phyloP scores from a whole-genome alignment of 805 yeast genomes.

The Ascoidea rubescens region DNA sequence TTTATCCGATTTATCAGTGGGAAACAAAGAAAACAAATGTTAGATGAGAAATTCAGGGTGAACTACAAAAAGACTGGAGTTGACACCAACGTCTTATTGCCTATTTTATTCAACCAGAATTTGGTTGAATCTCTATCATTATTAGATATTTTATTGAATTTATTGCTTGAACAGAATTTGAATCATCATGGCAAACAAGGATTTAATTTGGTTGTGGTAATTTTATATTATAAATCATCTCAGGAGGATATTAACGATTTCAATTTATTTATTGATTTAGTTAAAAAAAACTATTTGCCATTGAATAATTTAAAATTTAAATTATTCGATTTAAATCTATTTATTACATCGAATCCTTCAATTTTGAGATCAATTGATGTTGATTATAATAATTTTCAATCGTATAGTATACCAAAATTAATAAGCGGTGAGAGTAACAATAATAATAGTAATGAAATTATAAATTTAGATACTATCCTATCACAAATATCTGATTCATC shows the following conservation, averaged over 20 bases:
- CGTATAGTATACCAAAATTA: not conserved
- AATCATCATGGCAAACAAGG: conserved; percentile 24
- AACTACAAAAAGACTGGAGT: conserved; percentile 22
- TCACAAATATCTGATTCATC: not conserved
- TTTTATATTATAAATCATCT: conserved; percentile 4
- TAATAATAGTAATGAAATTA: too few species aligned
- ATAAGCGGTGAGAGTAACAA: not conserved
- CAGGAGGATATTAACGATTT: not conserved
- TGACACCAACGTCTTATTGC: conserved; percentile 18
- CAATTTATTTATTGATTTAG: not conserved
- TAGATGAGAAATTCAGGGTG: conserved; percentile 25
- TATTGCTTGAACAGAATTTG: conserved; percentile 22
- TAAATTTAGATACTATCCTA: not conserved
- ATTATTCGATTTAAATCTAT: too few species aligned
- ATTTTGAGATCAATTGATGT: not conserved
- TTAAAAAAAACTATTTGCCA: too few species aligned
- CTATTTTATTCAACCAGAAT: conserved; percentile 24
- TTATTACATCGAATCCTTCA: not conserved
- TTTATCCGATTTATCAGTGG: conserved; percentile 28
- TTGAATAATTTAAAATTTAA: too few species aligned
- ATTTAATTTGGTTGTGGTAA: conserved; percentile 23
- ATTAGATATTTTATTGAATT: conserved; percentile 24
- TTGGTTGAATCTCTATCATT: conserved; percentile 19
- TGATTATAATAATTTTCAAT: not conserved
- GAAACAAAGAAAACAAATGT: conserved; percentile 30